Evolutionary conservation across 768 basidiomycete species (phyloP).

Genomic region (Artomyces pyxidatus): DNA sequence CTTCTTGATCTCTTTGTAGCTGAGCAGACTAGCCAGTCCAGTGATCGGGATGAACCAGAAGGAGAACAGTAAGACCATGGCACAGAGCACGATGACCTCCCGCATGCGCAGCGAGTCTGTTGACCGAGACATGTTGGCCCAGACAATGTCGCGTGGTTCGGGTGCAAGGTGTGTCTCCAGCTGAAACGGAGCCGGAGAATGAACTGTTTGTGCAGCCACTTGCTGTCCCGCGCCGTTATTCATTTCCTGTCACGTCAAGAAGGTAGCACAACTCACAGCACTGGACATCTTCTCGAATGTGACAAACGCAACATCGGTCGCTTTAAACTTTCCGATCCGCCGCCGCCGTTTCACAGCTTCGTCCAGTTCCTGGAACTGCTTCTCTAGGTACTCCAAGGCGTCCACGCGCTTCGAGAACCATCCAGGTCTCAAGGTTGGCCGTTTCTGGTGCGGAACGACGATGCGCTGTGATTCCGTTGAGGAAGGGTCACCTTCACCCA

Average conservation of each 20-base stretch:
- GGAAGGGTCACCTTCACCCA: constrained; percentile 44
- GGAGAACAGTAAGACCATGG: constrained; percentile 70
- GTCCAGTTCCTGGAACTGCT: constrained; percentile 72
- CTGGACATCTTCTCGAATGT: constrained; percentile 95
- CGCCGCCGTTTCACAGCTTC: constrained; percentile 74
- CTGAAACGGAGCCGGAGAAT: constrained; percentile 59
- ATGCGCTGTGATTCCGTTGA: constrained; percentile 51
- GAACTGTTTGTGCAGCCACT: constrained; percentile 81
- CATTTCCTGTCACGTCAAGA: too few relatives aligned
- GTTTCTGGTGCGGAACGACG: constrained; percentile 64
- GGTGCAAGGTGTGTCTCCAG: constrained; percentile 73
- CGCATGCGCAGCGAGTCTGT: constrained; percentile 51
- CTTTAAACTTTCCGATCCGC: constrained; percentile 62
- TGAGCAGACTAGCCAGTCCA: constrained; percentile 77
- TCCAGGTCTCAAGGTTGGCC: constrained; percentile 68
- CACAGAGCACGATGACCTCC: constrained; percentile 58
- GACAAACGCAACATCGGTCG: constrained; percentile 85
- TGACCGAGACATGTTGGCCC: constrained; percentile 80
- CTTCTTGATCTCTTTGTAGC: constrained; percentile 91
- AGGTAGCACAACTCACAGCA: constrained; percentile 72
- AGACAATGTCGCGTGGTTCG: constrained; percentile 92
- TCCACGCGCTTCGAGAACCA: constrained; percentile 80
- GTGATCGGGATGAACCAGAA: constrained; percentile 93
- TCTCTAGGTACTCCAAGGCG: constrained; percentile 82
- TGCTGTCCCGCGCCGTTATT: constrained; percentile 43